phyloP scores from a whole-genome alignment of 2,329 filamentous ascomycete genomes.

The Aspergillus aculeatinus region DNA sequence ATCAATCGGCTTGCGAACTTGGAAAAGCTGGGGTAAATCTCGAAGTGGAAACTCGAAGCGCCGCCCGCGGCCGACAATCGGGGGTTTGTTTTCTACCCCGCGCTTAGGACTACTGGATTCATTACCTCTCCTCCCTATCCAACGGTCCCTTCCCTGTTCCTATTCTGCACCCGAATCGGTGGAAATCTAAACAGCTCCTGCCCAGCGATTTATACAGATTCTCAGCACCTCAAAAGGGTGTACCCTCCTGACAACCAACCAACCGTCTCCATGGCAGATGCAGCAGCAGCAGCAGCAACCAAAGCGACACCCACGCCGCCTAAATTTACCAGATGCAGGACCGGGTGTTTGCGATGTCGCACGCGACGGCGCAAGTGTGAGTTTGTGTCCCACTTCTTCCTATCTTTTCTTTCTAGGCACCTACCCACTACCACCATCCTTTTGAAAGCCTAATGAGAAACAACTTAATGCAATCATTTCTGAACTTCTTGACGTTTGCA shows the following conservation, averaged over 20 bases:
- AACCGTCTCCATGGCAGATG: background rate
- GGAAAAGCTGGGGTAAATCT: constrained; percentile 7
- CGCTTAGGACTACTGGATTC: constrained; percentile 2
- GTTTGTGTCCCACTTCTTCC: constrained; percentile 13
- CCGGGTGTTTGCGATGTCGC: constrained; percentile 52
- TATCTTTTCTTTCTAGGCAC: background rate
- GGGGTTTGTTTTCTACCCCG: background rate
- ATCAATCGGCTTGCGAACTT: too few relatives aligned
- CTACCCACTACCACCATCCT: too few relatives aligned
- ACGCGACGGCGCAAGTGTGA: constrained; percentile 51
- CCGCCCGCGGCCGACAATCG: background rate
- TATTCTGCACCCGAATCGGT: background rate
- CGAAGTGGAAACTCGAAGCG: constrained; percentile 8
- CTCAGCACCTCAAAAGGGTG: too few relatives aligned
- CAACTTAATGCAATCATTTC: too few relatives aligned
- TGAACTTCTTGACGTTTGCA: too few relatives aligned
- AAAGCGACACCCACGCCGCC: background rate
- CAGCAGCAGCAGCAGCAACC: background rate
- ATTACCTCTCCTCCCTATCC: too few relatives aligned
- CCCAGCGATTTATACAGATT: background rate
- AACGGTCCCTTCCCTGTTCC: background rate
- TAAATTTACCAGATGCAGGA: constrained; percentile 32
- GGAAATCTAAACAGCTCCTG: too few relatives aligned
- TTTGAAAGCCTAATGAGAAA: background rate
- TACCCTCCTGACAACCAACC: background rate